Evolutionary conservation across 345 rosid species (phyloP).

Genomic region (Durio zibethinus): DNA sequence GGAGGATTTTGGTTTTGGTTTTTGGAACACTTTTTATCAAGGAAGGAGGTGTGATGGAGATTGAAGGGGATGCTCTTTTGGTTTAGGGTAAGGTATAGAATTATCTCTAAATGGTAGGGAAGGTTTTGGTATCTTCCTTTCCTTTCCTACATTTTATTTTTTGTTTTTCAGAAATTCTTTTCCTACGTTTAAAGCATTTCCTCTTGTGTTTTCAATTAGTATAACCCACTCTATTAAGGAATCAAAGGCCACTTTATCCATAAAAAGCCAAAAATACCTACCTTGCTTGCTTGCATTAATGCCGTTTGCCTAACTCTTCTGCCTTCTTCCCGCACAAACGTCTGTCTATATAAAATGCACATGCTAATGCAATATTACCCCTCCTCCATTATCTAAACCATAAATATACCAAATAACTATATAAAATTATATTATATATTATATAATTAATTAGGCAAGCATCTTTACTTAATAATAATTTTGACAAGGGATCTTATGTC

Average conservation of each 20-base stretch:
- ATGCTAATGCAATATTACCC: no score
- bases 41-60: not conserved
- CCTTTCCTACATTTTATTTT: no score
- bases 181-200: slow-evolving; percentile 42
- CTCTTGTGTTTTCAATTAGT: not conserved
- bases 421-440: no score
- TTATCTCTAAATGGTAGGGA: slow-evolving; percentile 37
- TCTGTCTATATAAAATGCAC: no score
- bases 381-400: no score
- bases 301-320: not conserved
- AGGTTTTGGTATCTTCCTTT: slow-evolving; percentile 81
- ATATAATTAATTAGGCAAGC: not conserved
- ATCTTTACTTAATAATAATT: not conserved
- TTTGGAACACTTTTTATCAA: not conserved
- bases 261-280: not conserved
- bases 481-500: no score
- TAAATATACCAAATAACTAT: no score
- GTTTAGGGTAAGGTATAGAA: slow-evolving; percentile 21
- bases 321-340: not conserved
- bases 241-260: not conserved
- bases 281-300: no score
- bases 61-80: not conserved
- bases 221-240: slow-evolving; percentile 17
- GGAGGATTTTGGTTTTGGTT: slow-evolving; percentile 4
- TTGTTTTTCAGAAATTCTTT: no score